Base-by-base conservation (phyloP, 1,284 basidiomycete species). In the Cerrena zonata region DNA sequence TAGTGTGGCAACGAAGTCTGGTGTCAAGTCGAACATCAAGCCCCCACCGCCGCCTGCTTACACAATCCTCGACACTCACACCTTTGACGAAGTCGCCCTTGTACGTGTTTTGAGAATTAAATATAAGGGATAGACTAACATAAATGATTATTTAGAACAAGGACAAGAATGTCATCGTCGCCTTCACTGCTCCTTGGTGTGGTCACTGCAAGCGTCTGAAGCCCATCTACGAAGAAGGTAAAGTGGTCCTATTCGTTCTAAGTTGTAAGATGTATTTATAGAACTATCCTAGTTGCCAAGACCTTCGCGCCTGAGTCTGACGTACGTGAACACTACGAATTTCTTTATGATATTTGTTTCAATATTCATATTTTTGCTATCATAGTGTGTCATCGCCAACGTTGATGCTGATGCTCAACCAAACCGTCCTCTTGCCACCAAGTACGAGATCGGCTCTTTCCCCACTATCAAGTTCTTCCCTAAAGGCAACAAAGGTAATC, bases 381-480 rank as follows among this genome's bases (percentile, higher is more conserved):
- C n/a, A n/a, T 57, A 91, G 82, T 92, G 90, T 63, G 69, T 95
- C 51, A 80, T 98, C 49, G 94, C 92, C 24, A 91, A 95, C 67
- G 74, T 97, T 58, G 86, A 99, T 69, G 93, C 89, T 24, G 93
- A 98, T 65, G 86, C 88, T 47, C 78, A 82, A 54, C 75, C 76
- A 61, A 95, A 96, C 77, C 78, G 80, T 60, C 80, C 77, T 23
- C 70, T 97, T 51, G 85, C 87, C n/a, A 60, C 69, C 45, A 80
- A 82, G 61, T 94, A 92, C 65, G 87, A 76, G 12, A 78, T 96
- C 53, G 66, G 70, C 37, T 80, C 82, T 54, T 89, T 81, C 83
- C 95, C 95, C 0, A 98, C 94, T 15, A 83, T 99, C 74, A 94
- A 91, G 69, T 96, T 95, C 77, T 97, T 94, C 84, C 79, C 90